phyloP scores from a whole-genome alignment of 345 rosid species.

The Luvunga scandens region DNA sequence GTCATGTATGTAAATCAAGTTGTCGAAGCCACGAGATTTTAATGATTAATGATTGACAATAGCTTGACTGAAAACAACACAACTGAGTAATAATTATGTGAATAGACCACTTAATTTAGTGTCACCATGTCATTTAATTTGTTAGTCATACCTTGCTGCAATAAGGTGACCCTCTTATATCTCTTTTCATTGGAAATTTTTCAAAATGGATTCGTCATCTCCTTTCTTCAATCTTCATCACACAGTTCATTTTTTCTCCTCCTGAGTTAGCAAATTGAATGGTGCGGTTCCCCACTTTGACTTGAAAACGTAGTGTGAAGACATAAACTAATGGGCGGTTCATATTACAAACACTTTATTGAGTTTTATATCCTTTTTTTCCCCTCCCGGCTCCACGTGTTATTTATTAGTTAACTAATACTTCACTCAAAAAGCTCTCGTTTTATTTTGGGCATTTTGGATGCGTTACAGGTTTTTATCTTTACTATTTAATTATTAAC shows the following conservation, averaged over 20 bases:
- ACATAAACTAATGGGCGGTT: neutral
- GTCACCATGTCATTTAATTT: neutral
- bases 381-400: neutral
- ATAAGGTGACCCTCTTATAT: neutral
- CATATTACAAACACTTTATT: neutral
- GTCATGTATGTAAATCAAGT: no score
- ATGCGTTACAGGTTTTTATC: no score
- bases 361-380: neutral
- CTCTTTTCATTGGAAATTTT: neutral
- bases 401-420: no score
- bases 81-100: neutral
- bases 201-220: neutral
- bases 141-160: neutral
- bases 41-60: no score
- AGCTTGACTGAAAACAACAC: neutral
- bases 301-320: neutral
- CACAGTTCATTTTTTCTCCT: neutral
- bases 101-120: no score
- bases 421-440: no score
- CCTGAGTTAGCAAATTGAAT: neutral
- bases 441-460: no score
- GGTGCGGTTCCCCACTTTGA: neutral
- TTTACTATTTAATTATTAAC: no score
- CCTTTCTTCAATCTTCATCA: neutral
- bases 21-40: no score